Evolutionary conservation across 495 filamentous ascomycete species (phyloP).

Genomic region (Poronia punctata): DNA sequence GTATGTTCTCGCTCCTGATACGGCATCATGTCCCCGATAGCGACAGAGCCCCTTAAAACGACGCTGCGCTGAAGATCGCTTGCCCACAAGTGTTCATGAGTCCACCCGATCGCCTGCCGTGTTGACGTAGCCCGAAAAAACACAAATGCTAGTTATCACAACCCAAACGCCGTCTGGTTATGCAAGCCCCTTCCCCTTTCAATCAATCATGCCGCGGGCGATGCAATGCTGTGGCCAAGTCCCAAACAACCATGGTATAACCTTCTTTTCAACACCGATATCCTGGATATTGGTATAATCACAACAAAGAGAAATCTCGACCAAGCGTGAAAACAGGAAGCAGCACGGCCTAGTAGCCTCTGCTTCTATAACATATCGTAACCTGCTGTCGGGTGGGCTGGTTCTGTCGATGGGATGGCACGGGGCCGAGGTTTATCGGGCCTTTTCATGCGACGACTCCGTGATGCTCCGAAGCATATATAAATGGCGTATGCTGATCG

Average conservation of each 20-base stretch:
- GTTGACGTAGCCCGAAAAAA: constrained; percentile 8
- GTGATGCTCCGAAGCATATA: too few species aligned
- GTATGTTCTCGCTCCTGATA: too few species aligned
- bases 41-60: too few species aligned
- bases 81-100: constrained; percentile 8
- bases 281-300: constrained; percentile 12
- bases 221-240: constrained; percentile 10
- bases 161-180: constrained; percentile 11
- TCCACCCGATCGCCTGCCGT: constrained; percentile 10
- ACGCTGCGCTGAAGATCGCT: constrained; percentile 5
- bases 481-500: too few species aligned
- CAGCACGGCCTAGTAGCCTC: neutral
- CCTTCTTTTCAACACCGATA: constrained; percentile 13
- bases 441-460: too few species aligned
- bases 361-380: neutral
- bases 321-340: neutral
- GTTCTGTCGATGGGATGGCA: neutral
- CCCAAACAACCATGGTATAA: constrained; percentile 12
- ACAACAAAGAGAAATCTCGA: constrained; percentile 9
- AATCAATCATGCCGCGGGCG: constrained; percentile 9
- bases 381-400: neutral
- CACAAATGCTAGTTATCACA: constrained; percentile 14
- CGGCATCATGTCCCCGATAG: too few species aligned
- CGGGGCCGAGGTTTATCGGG: too few species aligned
- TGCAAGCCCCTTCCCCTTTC: constrained; percentile 8